Evolutionary conservation across 1,284 basidiomycete species (phyloP), one percentile per base, ranked within the genome.

Genomic region (Ceratobasidium sp.): DNA sequence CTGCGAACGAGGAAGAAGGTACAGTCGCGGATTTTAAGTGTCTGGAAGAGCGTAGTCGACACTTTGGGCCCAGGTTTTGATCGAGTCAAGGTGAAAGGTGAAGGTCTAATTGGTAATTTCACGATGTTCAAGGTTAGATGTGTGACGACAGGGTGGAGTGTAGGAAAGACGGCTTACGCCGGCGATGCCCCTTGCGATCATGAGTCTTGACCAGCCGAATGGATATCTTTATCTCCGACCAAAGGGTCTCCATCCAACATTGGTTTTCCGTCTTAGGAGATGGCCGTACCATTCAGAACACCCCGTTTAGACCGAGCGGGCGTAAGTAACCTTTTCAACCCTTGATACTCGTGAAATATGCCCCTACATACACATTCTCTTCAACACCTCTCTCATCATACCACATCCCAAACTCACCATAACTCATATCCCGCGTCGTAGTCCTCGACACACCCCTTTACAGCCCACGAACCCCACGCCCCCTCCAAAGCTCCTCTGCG

Each of bases 51-150:
- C 78, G 5, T 80, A 61, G 67, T 83, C 65, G 76, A 80, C 62
- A 42, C 89, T 89, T 84, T 97, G 95, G 81, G 96, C 90, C 1
- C 94, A 90, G 6, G 95, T 96, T 85, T 96, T 96, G 80, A 96
- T 88, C 5, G 96, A 93, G 82, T 97, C 95, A 76, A 96, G 87
- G 0, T 94, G 93, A 84, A 96, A 96, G 0, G 94, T 96, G 1
- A 87, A 88, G 0, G 90, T 50, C 93, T 93, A 94, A 3, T 92
- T 91, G 20, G 87, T 87, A 28, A 92, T 57, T 64, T 76, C n/a
- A n/a, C n/a, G n/a, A n/a, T n/a, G n/a, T n/a, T n/a, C n/a, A n/a
- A n/a, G n/a, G n/a, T n/a, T n/a, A n/a, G n/a, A n/a, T n/a, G n/a
- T n/a, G n/a, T n/a, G n/a, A n/a, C n/a, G n/a, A n/a, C n/a, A n/a